phyloP scores from a whole-genome alignment of 2,329 filamentous ascomycete species.

The Coniochaeta sp. region DNA sequence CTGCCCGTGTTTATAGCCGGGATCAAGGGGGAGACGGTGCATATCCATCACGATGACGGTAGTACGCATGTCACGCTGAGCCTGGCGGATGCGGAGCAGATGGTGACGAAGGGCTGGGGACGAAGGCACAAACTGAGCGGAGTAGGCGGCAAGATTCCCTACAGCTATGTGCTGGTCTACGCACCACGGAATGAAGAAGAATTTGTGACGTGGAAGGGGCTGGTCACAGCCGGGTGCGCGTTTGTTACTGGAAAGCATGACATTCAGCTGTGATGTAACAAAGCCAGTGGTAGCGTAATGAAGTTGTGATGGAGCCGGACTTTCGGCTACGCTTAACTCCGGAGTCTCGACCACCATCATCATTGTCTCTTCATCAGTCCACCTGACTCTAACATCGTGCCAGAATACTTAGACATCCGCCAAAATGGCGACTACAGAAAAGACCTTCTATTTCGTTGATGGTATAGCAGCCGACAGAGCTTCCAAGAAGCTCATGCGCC shows the following conservation, averaged over 20 bases:
- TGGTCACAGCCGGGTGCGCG: conserved; percentile 10
- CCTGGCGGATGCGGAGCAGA: conserved; percentile 26
- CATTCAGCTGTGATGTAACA: background rate
- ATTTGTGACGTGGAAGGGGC: conserved; percentile 20
- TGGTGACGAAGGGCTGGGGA: conserved; percentile 28
- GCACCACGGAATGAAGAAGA: conserved; percentile 29
- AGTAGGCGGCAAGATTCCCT: conserved; percentile 17
- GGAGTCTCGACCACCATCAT: too few species aligned
- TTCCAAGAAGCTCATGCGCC: conserved; percentile 11
- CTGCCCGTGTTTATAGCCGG: conserved; percentile 9
- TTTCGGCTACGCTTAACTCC: too few species aligned
- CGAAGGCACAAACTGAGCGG: conserved; percentile 29
- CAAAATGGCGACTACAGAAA: background rate
- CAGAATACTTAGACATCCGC: background rate
- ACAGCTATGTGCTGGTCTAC: conserved; percentile 31
- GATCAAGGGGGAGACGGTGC: conserved; percentile 24
- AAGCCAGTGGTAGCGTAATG: too few species aligned
- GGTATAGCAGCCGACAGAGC: conserved; percentile 6
- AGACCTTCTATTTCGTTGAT: conserved; percentile 7
- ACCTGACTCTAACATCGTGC: too few species aligned
- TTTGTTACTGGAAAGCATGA: background rate
- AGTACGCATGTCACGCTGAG: conserved; percentile 29
- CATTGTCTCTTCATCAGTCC: too few species aligned
- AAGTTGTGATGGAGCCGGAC: too few species aligned
- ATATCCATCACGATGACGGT: conserved; percentile 28